Evolutionary conservation across 1,284 basidiomycete genomes (phyloP), one percentile per base, ranked within the genome.

Genomic region (Microstroma glucosiphilum): DNA sequence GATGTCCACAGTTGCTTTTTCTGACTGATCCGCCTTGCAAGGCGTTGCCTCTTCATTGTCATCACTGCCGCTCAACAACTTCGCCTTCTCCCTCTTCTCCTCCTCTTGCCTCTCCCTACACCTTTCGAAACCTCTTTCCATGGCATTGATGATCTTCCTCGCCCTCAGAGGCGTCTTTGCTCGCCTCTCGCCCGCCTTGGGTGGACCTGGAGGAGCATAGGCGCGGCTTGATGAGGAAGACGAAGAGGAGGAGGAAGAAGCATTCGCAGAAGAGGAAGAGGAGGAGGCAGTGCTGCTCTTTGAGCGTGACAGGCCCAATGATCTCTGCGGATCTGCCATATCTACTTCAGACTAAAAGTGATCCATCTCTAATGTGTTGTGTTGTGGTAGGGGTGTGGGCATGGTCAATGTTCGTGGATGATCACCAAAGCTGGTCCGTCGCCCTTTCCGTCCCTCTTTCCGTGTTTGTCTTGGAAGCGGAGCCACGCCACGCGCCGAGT

Each of bases 141-240:
- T 54, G 15, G 17, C 17, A 15, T 25, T 17, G 6, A 54, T 15
- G 3, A 54, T 54, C 51, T 54, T 54, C 25, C 21, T 17, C 19
- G 51, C 51, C 15, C 51, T 17, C 25, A 54, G 15, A 21, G 51
- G 51, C 51, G 51, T 54, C 21, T 54, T 54, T 3, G 46, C 46
- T 23, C 46, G 17, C 46, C 30, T 37, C 30, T 37, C 30, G 30
- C 30, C 30, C 30, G 30, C 30, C 30, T 37, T 37, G 3, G 30
- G 30, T 4, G 30, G 30, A 4, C 30, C 30, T 4, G 30, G 30
- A 3, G 46, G n/a, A 12, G n/a, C 46, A 48, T 48, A 12, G 3
- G 4, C 17, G 46, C 23, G 23, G 11, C 46, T 48, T 3, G 46
- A 48, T 3, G 46, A 48, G 17, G 46, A 48, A n/a, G 46, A 48